Evolutionary conservation across 768 basidiomycete species (phyloP), one percentile per base, ranked within the genome.

Genomic region (Pleurotus salmoneostramineus): DNA sequence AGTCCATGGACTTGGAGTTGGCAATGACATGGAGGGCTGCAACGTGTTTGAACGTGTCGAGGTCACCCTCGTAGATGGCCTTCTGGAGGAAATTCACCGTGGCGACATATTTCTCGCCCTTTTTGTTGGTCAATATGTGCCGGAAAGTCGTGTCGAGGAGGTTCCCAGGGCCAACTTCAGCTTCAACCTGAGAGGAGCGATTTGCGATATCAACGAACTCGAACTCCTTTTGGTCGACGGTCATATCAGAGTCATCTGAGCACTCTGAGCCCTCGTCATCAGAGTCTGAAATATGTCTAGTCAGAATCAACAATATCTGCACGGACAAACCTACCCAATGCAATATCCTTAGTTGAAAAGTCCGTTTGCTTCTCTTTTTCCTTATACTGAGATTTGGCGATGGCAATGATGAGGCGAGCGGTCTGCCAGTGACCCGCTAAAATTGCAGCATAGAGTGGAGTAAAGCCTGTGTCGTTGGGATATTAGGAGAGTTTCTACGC

Each of bases 401-500:
- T 84, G 1, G 81, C 79, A 21, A 86, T 63, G n/a, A 88, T 74
- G 5, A 85, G 68, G n/a, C 76, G 78, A 0, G 83, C 84, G 0
- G 83, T 82, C 4, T 75, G 71, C 84, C 84, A 88, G 15, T 73
- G 77, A 6, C 81, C 74, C 11, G 74, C 76, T 31, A 66, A 65
- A 10, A 84, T 59, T 0, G 84, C 84, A 15, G 81, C 77, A 55
- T 69, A 77, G 7, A 84, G 70, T 0, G 84, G 81, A 0, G 79
- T 81, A 42, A 70, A 71, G 14, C 79, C 82, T 81, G 44, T 17
- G 44, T n/a, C 12, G 6, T 2, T 56, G 40, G 37, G 56, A 33
- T 14, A 17, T 6, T 58, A 35, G 10, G n/a, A 12, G 3, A 10
- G 2, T 36, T 3, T 8, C 4, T 7, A 4, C 10, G 36, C 14